Percentiles rank a stretch among this genome's conserved stretches.
phyloP scores from a whole-genome alignment of 192 early-diverging fungal species.

The Podochytrium sp. region DNA sequence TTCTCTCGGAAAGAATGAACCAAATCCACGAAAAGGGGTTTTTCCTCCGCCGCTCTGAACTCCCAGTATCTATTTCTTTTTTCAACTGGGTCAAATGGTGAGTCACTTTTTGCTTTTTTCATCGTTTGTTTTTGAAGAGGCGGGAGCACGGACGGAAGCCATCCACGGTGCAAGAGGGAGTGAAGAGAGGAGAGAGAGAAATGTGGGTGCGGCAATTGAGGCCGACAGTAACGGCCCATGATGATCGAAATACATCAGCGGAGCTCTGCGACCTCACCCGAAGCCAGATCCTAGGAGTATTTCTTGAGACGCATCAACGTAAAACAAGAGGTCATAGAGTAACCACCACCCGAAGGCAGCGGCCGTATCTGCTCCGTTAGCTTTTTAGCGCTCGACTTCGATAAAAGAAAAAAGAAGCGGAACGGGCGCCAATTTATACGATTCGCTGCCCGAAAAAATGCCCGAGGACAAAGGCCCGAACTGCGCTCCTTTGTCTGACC shows the following conservation, averaged over 20 bases:
- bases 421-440: neutral
- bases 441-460: neutral
- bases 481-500: too few relatives aligned
- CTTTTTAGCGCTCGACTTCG: constrained; percentile 2
- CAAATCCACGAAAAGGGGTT: too few relatives aligned
- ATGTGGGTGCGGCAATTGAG: constrained; percentile 1
- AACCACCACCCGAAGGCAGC: neutral
- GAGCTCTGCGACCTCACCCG: constrained; percentile 5
- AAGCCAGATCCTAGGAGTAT: neutral
- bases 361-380: neutral
- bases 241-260: neutral
- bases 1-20: too few relatives aligned
- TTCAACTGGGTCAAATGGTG: too few relatives aligned
- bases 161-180: too few relatives aligned
- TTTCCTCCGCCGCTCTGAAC: too few relatives aligned
- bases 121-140: too few relatives aligned
- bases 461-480: neutral
- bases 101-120: too few relatives aligned
- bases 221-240: neutral
- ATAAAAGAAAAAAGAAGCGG: neutral
- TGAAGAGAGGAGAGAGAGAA: neutral
- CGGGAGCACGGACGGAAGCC: too few relatives aligned
- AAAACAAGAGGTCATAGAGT: constrained; percentile 1
- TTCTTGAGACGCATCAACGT: neutral
- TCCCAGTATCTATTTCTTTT: too few relatives aligned